Base-by-base conservation (phyloP, 1,284 basidiomycete species). In the Xerocomus minutiporus region DNA sequence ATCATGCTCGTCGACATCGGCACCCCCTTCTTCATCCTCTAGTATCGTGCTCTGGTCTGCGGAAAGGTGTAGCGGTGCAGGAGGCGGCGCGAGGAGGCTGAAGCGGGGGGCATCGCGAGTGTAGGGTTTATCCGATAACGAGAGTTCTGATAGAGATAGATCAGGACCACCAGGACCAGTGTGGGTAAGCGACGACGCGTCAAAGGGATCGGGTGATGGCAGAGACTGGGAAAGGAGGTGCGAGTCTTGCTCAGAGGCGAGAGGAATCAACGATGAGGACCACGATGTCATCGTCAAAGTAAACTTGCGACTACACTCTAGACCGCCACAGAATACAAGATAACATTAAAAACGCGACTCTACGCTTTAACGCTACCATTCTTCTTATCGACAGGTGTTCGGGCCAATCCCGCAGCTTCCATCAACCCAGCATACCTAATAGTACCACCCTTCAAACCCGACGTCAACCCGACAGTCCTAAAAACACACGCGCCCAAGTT, bases 61-160 rank as follows among this genome's bases (percentile, higher is more conserved):
- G 42, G 60, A 47, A 59, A 67, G 53, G 20, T 13, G 52, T 3
- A 61, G 61, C n/a, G 63, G 67, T 2, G 67, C 67, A 23, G 63
- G 58, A 5, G 70, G 68, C 25, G 67, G 73, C 11, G 75, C 76
- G 39, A 75, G 69, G 13, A 76, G 65, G 52, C 74, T 76, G 56
- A 76, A 75, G 31, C 68, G 68, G 32, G 66, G 66, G 5, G 50
- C 61, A 50, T 68, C 66, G 11, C 63, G 67, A 57, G 45, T 50
- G 48, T 52, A 55, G 54, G 71, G 66, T 38, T 67, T 73, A 53
- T 79, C 74, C 23, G 72, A 65, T 32, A 83, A 61, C 8, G 80
- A 83, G 12, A 85, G 73, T 57, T 86, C 83, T 3, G 84, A 84
- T 46, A 85, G 65, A 4, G 82, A 84, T 4, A 86, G 72, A 68